Evolutionary conservation across 306 rosid species (phyloP), one percentile per base, ranked within the genome.

Genomic region (Fagus sylvatica): DNA sequence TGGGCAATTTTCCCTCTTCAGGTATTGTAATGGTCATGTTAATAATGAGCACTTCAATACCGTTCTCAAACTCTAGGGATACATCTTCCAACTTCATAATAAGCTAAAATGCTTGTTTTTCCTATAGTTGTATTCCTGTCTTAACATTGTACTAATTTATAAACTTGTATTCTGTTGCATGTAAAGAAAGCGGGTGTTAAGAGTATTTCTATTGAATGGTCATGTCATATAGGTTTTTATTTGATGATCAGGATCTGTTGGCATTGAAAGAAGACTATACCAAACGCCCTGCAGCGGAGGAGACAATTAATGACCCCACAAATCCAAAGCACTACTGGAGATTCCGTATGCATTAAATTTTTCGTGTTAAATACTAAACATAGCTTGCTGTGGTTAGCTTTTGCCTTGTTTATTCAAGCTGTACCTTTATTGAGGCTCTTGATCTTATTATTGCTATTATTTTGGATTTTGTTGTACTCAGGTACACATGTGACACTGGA

Each of bases 1-100:
- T 95, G 98, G 98, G 98, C 98, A 30, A 92, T 95, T 85, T 95
- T 92, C 84, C 98, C 98, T 16, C 96, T 95, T 76, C 98, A 95
- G 98, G 98, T 95, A 91, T 16, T 67, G 56, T 55, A 7, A 68
- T 71, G 59, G 57, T 73, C 67, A 74, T 71, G 33, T 60, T 46
- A 15, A 2, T 67, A 12, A 51, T 16, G 74, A 49, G 16, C 30
- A 12, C 41, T 12, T 51, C 6, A 17, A 56, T 22, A 69, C 22
- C 41, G 6, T 3, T 34, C 54, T 22, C 39, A 16, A 76, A 16
- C 28, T 48, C 39, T 13, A 3, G 57, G 11, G 37, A 13, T 30
- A 59, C 12, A 30, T 59, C 17, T 59, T 30, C 36, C 36, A 10
- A 59, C 34, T 59, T 30, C 39, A 59, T 10, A 59, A 36, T 30